Base-by-base conservation (phyloP, 257 asterid species). In the Scutellaria minor region DNA sequence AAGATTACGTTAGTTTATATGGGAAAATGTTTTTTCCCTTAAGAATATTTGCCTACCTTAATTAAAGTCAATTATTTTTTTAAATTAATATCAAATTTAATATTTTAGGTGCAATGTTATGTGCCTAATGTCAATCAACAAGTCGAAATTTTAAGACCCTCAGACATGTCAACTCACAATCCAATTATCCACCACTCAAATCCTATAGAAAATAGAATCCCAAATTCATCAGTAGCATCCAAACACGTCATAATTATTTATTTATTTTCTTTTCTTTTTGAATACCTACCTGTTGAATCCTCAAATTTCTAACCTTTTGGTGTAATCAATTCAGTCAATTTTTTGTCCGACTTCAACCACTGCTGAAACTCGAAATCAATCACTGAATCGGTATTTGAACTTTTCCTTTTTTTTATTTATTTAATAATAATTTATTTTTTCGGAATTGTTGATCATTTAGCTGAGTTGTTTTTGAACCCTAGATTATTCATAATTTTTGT, bases 331-430 rank as follows among this genome's bases (percentile, higher is more conserved):
- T 37, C 15, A 69, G 64, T 78, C 83, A 35, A 44, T 69, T 59
- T 18, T 71, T 75, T 66, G 14, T 67, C 46, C 60, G 61, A 11
- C 78, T n/a, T 72, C 50, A 77, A 22, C 54, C 64, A 58, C 75
- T n/a, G 73, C 50, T 62, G 72, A 60, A 74, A 20, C 78, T 69
- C 73, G 37, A 68, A 40, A 71, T 67, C 73, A 46, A 40, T 22
- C 50, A 66, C 54, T 60, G 56, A 62, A 44, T 81, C 66, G 42
- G n/a, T 50, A n/a, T 47, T 50, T 0, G 5, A 27, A 44, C 10
- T n/a, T 57, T 12, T 56, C 14, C 13, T 20, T 27, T 45, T 6
- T 45, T 45, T 45, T 9, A 1, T 45, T 45, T 9, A 1, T 24
- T 24, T 24, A 24, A 1, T 24, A 24, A 24, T 24, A 24, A 24